These are phyloP conservation scores for Claviceps sorghi DNA, from an alignment of 2,329 filamentous ascomycete species.

Conservation along the genomic window DNA sequence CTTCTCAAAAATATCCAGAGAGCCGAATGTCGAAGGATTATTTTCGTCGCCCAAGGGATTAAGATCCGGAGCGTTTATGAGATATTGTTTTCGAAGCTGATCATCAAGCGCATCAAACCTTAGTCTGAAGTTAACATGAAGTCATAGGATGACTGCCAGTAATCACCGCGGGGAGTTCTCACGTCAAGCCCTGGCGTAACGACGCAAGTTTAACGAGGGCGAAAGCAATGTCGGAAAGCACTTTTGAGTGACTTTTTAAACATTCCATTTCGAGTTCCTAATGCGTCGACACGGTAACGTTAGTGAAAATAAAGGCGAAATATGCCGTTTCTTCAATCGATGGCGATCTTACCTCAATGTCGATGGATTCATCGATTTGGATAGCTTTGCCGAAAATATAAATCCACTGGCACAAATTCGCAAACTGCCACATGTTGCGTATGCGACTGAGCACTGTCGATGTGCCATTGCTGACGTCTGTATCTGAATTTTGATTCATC, in stretches of 20 bases:
- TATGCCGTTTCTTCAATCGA: background rate
- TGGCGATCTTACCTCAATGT: conserved; percentile 58
- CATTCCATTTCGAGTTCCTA: conserved; percentile 85
- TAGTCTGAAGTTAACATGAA: conserved; percentile 9
- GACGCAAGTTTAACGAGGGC: conserved; percentile 84
- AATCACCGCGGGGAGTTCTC: conserved; percentile 23
- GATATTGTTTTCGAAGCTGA: conserved; percentile 78
- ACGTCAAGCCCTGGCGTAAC: conserved; percentile 86
- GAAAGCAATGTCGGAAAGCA: conserved; percentile 69
- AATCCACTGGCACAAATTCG: conserved; percentile 86
- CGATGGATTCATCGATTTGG: conserved; percentile 78
- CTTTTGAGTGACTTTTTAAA: conserved; percentile 60
- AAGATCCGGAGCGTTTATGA: conserved; percentile 58
- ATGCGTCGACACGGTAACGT: background rate
- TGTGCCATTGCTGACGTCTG: background rate
- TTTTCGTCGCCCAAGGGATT: conserved; percentile 82
- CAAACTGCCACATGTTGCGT: conserved; percentile 91
- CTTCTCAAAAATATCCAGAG: conserved; percentile 73
- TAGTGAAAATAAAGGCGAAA: background rate
- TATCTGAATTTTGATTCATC: background rate
- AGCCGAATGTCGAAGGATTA: conserved; percentile 55
- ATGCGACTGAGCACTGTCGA: conserved; percentile 44
- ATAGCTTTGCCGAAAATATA: conserved; percentile 77
- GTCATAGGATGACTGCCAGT: conserved; percentile 3
- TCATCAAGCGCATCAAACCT: conserved; percentile 85